Evolutionary conservation across 106 monocot species (phyloP), one percentile per base, ranked within the genome.

Genomic region (Alisma plantagoaquatica): DNA sequence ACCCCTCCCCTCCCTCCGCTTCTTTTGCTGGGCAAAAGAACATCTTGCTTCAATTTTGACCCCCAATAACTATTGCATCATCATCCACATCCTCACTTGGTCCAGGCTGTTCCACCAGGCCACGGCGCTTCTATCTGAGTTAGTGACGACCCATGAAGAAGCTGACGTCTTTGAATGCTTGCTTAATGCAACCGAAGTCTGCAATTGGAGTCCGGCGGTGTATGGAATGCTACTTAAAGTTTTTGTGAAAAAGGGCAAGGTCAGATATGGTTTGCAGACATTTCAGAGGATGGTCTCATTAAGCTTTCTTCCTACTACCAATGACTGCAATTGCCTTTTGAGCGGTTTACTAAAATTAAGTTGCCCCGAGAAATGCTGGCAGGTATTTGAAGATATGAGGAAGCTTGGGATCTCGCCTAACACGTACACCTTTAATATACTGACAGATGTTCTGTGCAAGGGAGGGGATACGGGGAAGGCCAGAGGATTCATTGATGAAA

Each of bases 351-450:
- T 59, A 0, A 70, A 65, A 29, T 5, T 46, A 0, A 29, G 54
- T 21, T 26, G 18, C 10, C 15, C 62, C 20, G 70, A 68, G 10
- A 19, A 11, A 20, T 89, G 84, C 65, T 98, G 88, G 96, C 43
- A 54, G 12, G 57, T 85, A n/a, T 85, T 68, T 23, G 31, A 26
- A 3, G 45, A 44, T 23, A 85, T 89, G 89, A 61, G 59, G 69
- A 42, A 54, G 4, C 23, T 57, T 10, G 75, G 68, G 11, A 60
- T 79, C 10, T 0, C 30, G 4, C 77, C 74, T 2, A 84, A 98
- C 43, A 46, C 61, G 1, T 70, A 61, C 63, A 98, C 96, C 0
- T 98, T 84, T 49, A 98, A 98, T 32, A 85, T 98, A 10, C 30
- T 98, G 53, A 74, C 71, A 33, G 29, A 46, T 26, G 84, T 72